Evolutionary conservation across 257 asterid genomes (phyloP).

Genomic region (Nicotiana knightiana): DNA sequence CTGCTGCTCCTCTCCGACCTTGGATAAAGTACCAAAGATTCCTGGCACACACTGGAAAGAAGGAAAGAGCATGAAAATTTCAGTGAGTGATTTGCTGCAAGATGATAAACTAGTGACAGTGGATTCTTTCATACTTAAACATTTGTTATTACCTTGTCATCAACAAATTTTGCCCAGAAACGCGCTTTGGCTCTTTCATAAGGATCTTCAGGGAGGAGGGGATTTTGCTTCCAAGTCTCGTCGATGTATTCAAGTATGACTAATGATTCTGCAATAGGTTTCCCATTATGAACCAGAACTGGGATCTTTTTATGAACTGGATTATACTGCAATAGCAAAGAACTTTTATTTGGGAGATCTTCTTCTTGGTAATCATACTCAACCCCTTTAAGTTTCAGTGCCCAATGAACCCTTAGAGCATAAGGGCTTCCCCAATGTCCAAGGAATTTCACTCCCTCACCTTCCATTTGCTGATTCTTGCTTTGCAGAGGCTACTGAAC

Average conservation of each 20-base stretch:
- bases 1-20: slow-evolving; percentile 24
- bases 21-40: slow-evolving; percentile 9
- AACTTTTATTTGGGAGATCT: slow-evolving; percentile 25
- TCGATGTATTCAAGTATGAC: slow-evolving; percentile 28
- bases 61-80: not conserved
- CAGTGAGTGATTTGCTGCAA: not conserved
- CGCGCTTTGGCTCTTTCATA: slow-evolving; percentile 18
- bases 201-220: slow-evolving; percentile 30
- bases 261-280: slow-evolving; percentile 19
- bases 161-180: not conserved
- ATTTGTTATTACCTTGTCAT: not conserved
- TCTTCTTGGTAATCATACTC: slow-evolving; percentile 33
- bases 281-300: slow-evolving; percentile 22
- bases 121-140: not conserved
- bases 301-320: slow-evolving; percentile 28
- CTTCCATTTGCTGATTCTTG: slow-evolving; percentile 12
- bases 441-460: slow-evolving; percentile 17
- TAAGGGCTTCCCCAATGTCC: slow-evolving; percentile 33
- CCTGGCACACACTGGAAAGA: slow-evolving; percentile 24
- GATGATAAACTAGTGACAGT: not conserved
- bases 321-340: slow-evolving; percentile 21
- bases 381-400: slow-evolving; percentile 25
- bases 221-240: slow-evolving; percentile 25
- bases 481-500: not conserved
- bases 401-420: slow-evolving; percentile 26